Evolutionary conservation across 2,329 filamentous ascomycete genomes (phyloP).

Genomic region (Cladophialophora psammophila): DNA sequence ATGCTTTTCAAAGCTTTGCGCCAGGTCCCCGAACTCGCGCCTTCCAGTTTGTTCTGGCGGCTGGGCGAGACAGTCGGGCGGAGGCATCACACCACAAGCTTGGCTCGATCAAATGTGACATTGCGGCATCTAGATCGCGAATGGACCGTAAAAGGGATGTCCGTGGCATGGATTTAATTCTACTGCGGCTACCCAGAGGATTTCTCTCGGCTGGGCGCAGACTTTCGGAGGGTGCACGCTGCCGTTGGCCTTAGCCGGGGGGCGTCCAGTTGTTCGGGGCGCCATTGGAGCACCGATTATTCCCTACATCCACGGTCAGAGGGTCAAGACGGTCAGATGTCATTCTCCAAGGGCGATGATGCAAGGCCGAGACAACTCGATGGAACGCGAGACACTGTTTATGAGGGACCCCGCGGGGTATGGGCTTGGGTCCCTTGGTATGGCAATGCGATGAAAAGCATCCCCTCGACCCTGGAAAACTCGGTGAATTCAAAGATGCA

Average conservation of each 20-base stretch:
- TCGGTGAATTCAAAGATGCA: not conserved
- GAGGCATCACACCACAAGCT: slow-evolving; percentile 7
- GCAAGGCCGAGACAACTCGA: slow-evolving; percentile 5
- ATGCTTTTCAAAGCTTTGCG: not conserved
- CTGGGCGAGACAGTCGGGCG: not conserved
- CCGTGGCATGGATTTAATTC: not conserved
- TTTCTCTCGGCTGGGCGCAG: slow-evolving; percentile 10
- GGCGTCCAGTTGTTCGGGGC: not conserved
- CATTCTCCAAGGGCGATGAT: slow-evolving; percentile 9
- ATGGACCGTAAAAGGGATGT: slow-evolving; percentile 7
- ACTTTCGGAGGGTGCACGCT: slow-evolving; percentile 9
- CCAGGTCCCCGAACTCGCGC: not conserved
- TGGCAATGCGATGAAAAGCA: slow-evolving; percentile 2
- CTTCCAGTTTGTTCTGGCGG: not conserved
- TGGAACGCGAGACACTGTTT: not conserved
- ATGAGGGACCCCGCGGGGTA: slow-evolving; percentile 3
- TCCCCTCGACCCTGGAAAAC: not conserved
- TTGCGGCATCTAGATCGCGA: not conserved
- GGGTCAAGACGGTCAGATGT: not conserved
- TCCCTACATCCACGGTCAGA: not conserved
- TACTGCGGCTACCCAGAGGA: not conserved
- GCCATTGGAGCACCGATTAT: slow-evolving; percentile 3
- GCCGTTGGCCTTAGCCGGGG: not conserved
- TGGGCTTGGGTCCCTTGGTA: slow-evolving; percentile 5
- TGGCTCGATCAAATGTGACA: not conserved